These are phyloP conservation scores for Avena atlantica DNA, from an alignment of 176 grass and related monocot genomes.

Conservation along the genomic window DNA sequence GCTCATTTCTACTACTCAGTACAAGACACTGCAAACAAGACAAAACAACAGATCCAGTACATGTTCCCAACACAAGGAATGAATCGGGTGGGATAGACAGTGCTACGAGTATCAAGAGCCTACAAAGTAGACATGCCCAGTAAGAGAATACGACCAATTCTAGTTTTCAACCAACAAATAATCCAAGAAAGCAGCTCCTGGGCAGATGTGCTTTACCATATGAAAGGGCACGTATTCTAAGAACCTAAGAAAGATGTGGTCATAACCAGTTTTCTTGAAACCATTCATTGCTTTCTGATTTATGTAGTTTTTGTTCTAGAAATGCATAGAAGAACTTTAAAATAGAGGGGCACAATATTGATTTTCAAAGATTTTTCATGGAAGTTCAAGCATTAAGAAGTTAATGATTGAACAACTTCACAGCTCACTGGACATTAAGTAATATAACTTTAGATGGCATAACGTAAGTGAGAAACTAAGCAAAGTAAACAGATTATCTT, in stretches of 20 bases:
- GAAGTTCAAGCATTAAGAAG: slow-evolving; percentile 23
- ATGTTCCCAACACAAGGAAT: slow-evolving; percentile 10
- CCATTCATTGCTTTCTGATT: slow-evolving; percentile 3
- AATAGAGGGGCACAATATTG: background rate
- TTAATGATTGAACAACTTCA: slow-evolving; percentile 17
- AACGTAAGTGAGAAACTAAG: background rate
- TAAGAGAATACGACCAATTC: background rate
- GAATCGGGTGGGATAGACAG: background rate
- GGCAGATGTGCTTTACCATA: background rate
- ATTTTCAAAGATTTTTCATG: background rate
- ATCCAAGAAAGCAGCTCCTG: background rate
- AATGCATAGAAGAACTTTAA: slow-evolving; percentile 31
- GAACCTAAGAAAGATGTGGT: background rate
- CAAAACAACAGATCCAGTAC: background rate
- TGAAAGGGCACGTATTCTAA: slow-evolving; percentile 1
- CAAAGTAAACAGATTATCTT: background rate
- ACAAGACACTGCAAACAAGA: slow-evolving; percentile 5
- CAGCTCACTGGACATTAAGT: background rate
- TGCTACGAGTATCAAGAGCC: background rate
- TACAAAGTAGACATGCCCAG: background rate
- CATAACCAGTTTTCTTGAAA: background rate
- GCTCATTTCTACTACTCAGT: background rate
- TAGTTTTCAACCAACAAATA: background rate
- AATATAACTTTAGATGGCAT: slow-evolving; percentile 20
- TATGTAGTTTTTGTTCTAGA: slow-evolving; percentile 19